phyloP scores from a whole-genome alignment of 2,329 filamentous ascomycete species.

The Aspergillus ochraceus region DNA sequence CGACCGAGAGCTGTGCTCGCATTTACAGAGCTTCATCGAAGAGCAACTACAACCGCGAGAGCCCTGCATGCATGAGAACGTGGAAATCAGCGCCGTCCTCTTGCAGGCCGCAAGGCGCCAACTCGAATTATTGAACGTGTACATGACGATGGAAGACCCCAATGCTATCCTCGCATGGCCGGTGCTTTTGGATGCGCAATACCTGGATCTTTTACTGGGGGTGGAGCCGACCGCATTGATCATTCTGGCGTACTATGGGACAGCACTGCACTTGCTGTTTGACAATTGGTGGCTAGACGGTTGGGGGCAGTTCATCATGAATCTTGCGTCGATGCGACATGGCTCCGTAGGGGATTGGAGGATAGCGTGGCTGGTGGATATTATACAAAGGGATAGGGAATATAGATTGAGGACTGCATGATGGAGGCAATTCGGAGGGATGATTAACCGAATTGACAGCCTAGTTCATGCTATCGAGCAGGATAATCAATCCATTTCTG shows the following conservation, averaged over 20 bases:
- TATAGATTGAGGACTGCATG: too few relatives aligned
- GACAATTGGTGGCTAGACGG: constrained; percentile 13
- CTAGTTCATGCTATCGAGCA: too few relatives aligned
- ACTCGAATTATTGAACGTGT: not conserved
- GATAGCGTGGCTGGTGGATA: too few relatives aligned
- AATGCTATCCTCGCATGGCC: constrained; percentile 9
- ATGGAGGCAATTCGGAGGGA: too few relatives aligned
- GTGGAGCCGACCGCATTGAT: constrained; percentile 1
- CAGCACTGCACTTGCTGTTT: constrained; percentile 2
- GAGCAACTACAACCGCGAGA: too few relatives aligned
- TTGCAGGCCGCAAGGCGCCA: not conserved
- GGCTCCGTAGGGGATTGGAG: too few relatives aligned
- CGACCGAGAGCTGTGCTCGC: not conserved
- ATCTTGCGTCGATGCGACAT: too few relatives aligned
- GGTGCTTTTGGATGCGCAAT: not conserved
- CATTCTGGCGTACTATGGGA: constrained; percentile 5
- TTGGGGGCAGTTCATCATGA: constrained; percentile 3
- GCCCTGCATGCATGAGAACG: not conserved
- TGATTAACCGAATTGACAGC: too few relatives aligned
- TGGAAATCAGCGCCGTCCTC: not conserved
- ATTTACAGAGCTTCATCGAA: not conserved
- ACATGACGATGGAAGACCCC: not conserved
- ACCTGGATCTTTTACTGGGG: not conserved
- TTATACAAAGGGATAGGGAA: too few relatives aligned
- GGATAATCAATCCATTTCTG: too few relatives aligned